A percentile compares a stretch with the other conserved stretches of the same genome.
Conservation (phyloP, 2,329 filamentous ascomycete species). For the Phialophora macrospora region DNA sequence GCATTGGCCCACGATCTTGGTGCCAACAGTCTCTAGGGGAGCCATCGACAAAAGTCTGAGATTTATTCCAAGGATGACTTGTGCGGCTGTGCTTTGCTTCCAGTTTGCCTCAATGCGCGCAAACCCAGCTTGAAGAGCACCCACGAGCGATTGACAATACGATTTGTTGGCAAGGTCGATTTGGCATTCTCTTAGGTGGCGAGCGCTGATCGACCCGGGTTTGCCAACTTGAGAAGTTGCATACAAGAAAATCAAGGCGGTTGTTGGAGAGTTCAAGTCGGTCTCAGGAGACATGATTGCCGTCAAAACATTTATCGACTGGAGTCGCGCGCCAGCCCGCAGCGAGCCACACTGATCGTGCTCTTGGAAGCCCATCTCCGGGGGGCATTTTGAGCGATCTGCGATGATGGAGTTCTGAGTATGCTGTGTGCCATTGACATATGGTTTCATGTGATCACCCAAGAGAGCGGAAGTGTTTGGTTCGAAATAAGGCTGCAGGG, state of each 20-base stretch:
- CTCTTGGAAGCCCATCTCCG: conserved; percentile 57
- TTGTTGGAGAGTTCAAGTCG: conserved; percentile 58
- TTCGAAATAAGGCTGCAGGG: conserved; percentile 26
- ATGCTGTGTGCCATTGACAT: conserved; percentile 32
- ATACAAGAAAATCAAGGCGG: conserved; percentile 57
- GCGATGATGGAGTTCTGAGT: conserved; percentile 60
- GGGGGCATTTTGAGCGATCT: conserved; percentile 55
- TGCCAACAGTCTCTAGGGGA: not conserved
- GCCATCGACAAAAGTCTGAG: conserved; percentile 53
- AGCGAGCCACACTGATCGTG: conserved; percentile 60
- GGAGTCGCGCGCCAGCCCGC: conserved; percentile 54
- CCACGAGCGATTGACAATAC: conserved; percentile 44
- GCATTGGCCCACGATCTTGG: conserved; percentile 24
- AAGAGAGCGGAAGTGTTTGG: conserved; percentile 7
- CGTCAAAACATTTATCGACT: conserved; percentile 62
- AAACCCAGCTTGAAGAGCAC: conserved; percentile 43
- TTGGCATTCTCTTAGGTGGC: conserved; percentile 38
- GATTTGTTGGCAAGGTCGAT: conserved; percentile 36
- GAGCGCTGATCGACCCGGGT: conserved; percentile 24
- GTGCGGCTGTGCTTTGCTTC: conserved; percentile 53
- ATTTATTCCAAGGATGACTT: conserved; percentile 49
- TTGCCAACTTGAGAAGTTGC: conserved; percentile 55
- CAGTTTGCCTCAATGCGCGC: conserved; percentile 56
- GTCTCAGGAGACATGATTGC: conserved; percentile 57
- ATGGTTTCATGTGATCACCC: not conserved